Evolutionary conservation across 106 monocot species (phyloP), one percentile per base, ranked within the genome.

Genomic region (Gastrodia elata): DNA sequence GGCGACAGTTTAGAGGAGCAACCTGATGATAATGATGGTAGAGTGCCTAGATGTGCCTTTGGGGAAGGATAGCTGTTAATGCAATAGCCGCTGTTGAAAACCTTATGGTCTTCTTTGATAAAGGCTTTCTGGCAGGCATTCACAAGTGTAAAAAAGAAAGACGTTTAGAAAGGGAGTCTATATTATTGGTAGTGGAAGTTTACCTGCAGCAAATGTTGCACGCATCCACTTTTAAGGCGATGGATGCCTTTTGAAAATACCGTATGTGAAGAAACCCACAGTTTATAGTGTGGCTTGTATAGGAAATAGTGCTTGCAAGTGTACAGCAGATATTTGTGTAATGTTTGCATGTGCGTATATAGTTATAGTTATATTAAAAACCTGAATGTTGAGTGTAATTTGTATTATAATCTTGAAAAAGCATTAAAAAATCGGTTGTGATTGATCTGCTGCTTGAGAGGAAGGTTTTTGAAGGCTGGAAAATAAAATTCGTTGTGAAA

Each of bases 211-310:
- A 30, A 68, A 37, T 27, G 65, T 25, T 34, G 75, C 65, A 42
- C 34, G 22, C 37, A 43, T 46, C 75, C 44, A 44, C 75, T 75
- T 75, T 75, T 65, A 35, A 43, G 34, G 65, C 28, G 33, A 75
- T 67, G 64, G 75, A 75, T 76, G 68, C 35, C 30, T 49, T 27
- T 49, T 27, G 2, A 48, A 25, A 16, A 25, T 5, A 41, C 36
- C 59, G 30, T 67, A 16, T 35, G 20, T 67, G 4, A 38, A 6
- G 37, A 67, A 67, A 36, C 38, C 67, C 15, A 36, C 37, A 20
- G 35, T 37, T 37, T 8, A 18, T n/a, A n/a, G n/a, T n/a, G 67
- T 38, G 36, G 18, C 2, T 20, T 67, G 67, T 67, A 67, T 36
- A 67, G 38, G 57, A 5, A 67, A 67, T 67, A 36, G n/a, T n/a